Percentiles rank a stretch among this genome's conserved stretches.
Conservation (phyloP, 805 yeast species). For the Alloascoidea africana region DNA sequence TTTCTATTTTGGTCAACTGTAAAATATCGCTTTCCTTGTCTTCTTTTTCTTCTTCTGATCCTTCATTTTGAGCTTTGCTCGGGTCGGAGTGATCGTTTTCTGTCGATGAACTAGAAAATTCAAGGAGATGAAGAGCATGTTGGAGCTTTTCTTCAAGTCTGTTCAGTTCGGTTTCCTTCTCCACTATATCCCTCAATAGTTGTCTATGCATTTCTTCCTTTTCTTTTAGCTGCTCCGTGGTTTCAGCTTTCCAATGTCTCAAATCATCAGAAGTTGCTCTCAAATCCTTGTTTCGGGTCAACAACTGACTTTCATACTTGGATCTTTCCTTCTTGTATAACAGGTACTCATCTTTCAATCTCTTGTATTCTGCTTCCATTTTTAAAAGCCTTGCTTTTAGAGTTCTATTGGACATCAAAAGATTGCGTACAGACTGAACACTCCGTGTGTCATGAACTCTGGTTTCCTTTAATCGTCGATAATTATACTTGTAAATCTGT, state of each 20-base stretch:
- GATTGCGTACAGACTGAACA: constrained; percentile 15
- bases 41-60: background rate
- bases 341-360: constrained; percentile 16
- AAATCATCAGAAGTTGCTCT: constrained; percentile 12
- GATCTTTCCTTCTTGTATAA: constrained; percentile 19
- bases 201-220: constrained; percentile 16
- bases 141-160: constrained; percentile 10
- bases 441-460: constrained; percentile 14
- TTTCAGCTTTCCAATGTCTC: constrained; percentile 11
- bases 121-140: constrained; percentile 3
- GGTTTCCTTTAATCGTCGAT: constrained; percentile 19
- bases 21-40: background rate
- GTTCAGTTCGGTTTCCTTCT: constrained; percentile 14
- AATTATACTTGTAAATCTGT: constrained; percentile 25
- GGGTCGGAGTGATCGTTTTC: background rate
- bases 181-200: constrained; percentile 16
- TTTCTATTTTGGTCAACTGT: background rate
- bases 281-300: constrained; percentile 17
- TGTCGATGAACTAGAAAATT: background rate
- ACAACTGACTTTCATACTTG: constrained; percentile 19
- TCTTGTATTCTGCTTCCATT: constrained; percentile 15
- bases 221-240: constrained; percentile 12
- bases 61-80: background rate
- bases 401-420: constrained; percentile 14
- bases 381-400: constrained; percentile 13